These are phyloP conservation scores for Lasiosphaeria miniovina DNA, from an alignment of 495 filamentous ascomycete genomes.

Conservation along the genomic window DNA sequence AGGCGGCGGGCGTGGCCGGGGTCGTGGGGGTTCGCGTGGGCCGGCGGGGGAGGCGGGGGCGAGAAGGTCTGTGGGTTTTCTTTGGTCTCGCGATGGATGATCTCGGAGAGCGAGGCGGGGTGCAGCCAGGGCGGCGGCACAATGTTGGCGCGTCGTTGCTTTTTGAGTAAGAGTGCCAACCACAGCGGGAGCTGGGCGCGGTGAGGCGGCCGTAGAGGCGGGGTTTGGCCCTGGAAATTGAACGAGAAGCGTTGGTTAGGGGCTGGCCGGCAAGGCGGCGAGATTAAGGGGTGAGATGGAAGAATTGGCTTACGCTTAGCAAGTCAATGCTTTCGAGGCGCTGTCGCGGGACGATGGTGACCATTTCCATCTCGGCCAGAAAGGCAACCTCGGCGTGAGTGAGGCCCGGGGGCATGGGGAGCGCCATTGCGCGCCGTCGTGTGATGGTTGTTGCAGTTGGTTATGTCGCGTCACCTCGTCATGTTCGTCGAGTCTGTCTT, in stretches of 20 bases:
- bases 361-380: conserved; percentile 93
- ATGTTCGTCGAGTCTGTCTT: not conserved
- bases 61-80: conserved; percentile 65
- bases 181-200: conserved; percentile 82
- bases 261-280: not conserved
- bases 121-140: conserved; percentile 85
- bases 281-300: conserved; percentile 3
- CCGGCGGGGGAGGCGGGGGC: conserved; percentile 63
- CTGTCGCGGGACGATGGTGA: conserved; percentile 90
- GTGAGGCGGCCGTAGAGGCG: conserved; percentile 74
- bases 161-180: conserved; percentile 96
- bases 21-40: conserved; percentile 35
- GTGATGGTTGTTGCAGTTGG: not conserved
- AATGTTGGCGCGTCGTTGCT: conserved; percentile 92
- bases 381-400: conserved; percentile 90
- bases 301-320: conserved; percentile 64
- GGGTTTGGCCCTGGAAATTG: conserved; percentile 65
- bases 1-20: conserved; percentile 34
- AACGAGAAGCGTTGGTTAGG: conserved; percentile 11
- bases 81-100: conserved; percentile 78
- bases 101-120: conserved; percentile 63
- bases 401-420: conserved; percentile 76
- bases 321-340: conserved; percentile 80
- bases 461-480: not conserved
- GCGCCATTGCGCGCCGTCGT: conserved; percentile 58